Percentiles rank a stretch among this genome's conserved stretches.
Evolutionary conservation across 2,329 filamentous ascomycete species (phyloP).

Genomic region (Clonostachys chloroleuca): DNA sequence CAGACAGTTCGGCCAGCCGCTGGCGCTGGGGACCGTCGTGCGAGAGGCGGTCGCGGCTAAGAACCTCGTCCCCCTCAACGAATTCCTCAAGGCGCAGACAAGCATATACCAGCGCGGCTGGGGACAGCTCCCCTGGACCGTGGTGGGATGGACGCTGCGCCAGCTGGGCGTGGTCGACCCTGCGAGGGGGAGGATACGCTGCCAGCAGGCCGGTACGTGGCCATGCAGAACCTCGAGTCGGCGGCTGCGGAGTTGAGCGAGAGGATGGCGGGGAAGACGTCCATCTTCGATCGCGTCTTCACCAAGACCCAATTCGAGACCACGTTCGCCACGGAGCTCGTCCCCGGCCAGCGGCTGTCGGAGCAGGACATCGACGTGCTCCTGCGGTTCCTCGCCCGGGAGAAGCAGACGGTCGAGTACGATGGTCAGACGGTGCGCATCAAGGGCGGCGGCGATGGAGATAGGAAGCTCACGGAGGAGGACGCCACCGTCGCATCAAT

Average conservation of each 20-base stretch:
- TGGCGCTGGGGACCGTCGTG: slow-evolving; percentile 75
- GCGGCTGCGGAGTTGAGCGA: slow-evolving; percentile 50
- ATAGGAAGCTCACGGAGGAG: slow-evolving; percentile 61
- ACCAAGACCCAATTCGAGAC: slow-evolving; percentile 60
- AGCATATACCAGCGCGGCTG: slow-evolving; percentile 72
- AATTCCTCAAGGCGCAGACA: slow-evolving; percentile 61
- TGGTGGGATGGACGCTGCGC: slow-evolving; percentile 71
- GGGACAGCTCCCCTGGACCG: slow-evolving; percentile 63
- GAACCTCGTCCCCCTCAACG: slow-evolving; percentile 64
- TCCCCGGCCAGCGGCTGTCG: slow-evolving; percentile 46
- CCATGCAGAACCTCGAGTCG: slow-evolving; percentile 58
- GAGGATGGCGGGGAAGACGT: slow-evolving; percentile 31
- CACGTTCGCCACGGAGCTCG: slow-evolving; percentile 48
- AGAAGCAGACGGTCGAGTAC: slow-evolving; percentile 53
- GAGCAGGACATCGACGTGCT: slow-evolving; percentile 65
- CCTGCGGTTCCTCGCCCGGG: slow-evolving; percentile 65
- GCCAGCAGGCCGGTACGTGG: slow-evolving; percentile 58
- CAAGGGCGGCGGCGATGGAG: slow-evolving; percentile 43
- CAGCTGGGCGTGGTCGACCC: slow-evolving; percentile 60
- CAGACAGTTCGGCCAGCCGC: slow-evolving; percentile 74
- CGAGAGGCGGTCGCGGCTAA: slow-evolving; percentile 65
- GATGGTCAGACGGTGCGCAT: slow-evolving; percentile 74
- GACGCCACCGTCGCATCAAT: slow-evolving; percentile 81
- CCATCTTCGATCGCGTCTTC: slow-evolving; percentile 63
- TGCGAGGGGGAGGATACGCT: slow-evolving; percentile 46